A percentile compares a stretch with the other conserved stretches of the same genome.
Evolutionary conservation across 2,329 filamentous ascomycete genomes (phyloP).

Genomic region (Aspergillus sergii): DNA sequence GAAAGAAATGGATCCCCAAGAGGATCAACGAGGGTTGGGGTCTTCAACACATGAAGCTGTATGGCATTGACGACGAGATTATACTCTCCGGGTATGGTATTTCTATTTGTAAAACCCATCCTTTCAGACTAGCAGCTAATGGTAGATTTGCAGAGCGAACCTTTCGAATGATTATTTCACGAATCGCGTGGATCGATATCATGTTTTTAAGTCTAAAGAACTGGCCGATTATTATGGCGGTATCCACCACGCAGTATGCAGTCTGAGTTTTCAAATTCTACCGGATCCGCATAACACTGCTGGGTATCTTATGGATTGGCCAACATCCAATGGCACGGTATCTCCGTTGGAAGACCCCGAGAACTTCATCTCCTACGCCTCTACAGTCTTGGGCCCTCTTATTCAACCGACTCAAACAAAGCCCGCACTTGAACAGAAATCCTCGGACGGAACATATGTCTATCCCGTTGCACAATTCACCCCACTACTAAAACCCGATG

Average conservation of each 20-base stretch:
- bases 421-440: conserved; percentile 29
- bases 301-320: conserved; percentile 70
- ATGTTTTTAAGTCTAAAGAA: conserved; percentile 78
- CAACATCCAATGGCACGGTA: conserved; percentile 69
- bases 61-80: conserved; percentile 92
- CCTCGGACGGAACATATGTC: conserved; percentile 67
- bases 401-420: conserved; percentile 56
- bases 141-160: conserved; percentile 64
- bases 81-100: conserved; percentile 78
- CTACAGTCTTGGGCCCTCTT: conserved; percentile 66
- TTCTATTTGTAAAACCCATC: background rate
- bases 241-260: conserved; percentile 76
- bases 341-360: conserved; percentile 71
- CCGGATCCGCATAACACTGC: conserved; percentile 52
- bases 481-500: conserved; percentile 75
- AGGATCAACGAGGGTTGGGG: conserved; percentile 98
- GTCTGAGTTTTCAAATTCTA: conserved; percentile 77
- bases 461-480: conserved; percentile 89
- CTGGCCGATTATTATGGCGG: conserved; percentile 80
- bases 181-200: conserved; percentile 91
- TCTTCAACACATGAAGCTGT: conserved; percentile 98
- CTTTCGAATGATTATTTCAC: conserved; percentile 94
- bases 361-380: conserved; percentile 71
- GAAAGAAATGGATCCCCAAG: conserved; percentile 80
- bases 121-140: background rate